A percentile compares a stretch with the other conserved stretches of the same genome.
These are phyloP conservation scores for Exophiala lecanii-corni DNA, from an alignment of 2,329 filamentous ascomycete genomes.

Conservation along the genomic window DNA sequence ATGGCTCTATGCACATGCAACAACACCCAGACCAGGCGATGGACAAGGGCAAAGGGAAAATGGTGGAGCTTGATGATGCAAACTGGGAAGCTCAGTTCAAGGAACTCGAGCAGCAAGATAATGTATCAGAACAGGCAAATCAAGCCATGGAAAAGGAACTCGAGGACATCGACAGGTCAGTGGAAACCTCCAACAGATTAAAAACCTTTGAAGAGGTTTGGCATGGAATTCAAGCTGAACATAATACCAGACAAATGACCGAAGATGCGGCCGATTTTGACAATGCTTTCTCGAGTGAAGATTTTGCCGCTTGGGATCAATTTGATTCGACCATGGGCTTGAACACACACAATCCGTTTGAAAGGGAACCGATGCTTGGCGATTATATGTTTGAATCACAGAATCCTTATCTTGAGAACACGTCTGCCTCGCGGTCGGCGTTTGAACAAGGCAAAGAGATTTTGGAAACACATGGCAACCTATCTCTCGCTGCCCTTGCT, in stretches of 20 bases:
- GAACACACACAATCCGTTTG: constrained; percentile 56
- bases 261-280: constrained; percentile 58
- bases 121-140: constrained; percentile 60
- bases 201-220: constrained; percentile 83
- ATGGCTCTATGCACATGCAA: constrained; percentile 46
- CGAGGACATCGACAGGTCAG: constrained; percentile 82
- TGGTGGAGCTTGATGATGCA: constrained; percentile 88
- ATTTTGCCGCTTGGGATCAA: constrained; percentile 74
- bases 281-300: constrained; percentile 61
- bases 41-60: constrained; percentile 73
- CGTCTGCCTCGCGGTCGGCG: constrained; percentile 54
- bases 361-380: constrained; percentile 68
- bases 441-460: constrained; percentile 93
- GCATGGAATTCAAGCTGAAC: constrained; percentile 45
- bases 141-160: constrained; percentile 79
- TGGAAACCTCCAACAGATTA: constrained; percentile 66
- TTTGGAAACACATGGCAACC: constrained; percentile 86
- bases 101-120: constrained; percentile 53
- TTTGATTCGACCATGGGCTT: constrained; percentile 56
- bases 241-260: constrained; percentile 53
- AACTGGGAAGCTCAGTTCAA: constrained; percentile 98
- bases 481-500: constrained; percentile 86
- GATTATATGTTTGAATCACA: constrained; percentile 94
- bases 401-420: constrained; percentile 77
- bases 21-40: constrained; percentile 38